phyloP scores from a whole-genome alignment of 2,329 filamentous ascomycete genomes.

The Fusarium nurragi region DNA sequence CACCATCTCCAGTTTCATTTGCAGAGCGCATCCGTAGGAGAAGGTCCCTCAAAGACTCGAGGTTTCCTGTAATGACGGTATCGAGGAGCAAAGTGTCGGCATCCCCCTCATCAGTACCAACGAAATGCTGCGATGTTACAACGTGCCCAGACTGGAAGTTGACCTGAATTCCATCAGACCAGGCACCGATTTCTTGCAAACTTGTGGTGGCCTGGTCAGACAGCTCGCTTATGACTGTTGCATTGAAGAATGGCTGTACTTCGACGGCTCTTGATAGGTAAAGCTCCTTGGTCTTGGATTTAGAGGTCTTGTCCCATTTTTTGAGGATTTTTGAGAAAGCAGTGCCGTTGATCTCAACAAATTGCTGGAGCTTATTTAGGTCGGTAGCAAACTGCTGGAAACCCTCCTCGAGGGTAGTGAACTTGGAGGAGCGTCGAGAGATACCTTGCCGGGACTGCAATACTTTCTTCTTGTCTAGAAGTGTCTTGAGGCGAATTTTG shows the following conservation, averaged over 20 bases:
- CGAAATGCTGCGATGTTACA: slow-evolving; percentile 71
- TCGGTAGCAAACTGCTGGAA: slow-evolving; percentile 98
- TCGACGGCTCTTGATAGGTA: slow-evolving; percentile 96
- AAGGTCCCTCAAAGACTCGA: slow-evolving; percentile 80
- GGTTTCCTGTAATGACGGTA: slow-evolving; percentile 83
- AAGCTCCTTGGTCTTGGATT: slow-evolving; percentile 97
- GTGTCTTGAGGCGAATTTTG: slow-evolving; percentile 88
- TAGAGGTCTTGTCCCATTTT: slow-evolving; percentile 99
- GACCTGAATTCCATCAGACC: slow-evolving; percentile 96
- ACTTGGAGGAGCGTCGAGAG: slow-evolving; percentile 90
- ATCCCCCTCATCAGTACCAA: slow-evolving; percentile 86
- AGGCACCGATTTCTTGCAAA: slow-evolving; percentile 91
- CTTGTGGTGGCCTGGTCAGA: slow-evolving; percentile 98
- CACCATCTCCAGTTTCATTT: slow-evolving; percentile 64
- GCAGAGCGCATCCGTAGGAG: slow-evolving; percentile 73
- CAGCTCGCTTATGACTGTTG: slow-evolving; percentile 93
- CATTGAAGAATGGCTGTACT: slow-evolving; percentile 98
- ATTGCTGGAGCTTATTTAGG: slow-evolving; percentile 97
- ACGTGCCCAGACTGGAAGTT: slow-evolving; percentile 77
- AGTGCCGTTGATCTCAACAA: slow-evolving; percentile 97
- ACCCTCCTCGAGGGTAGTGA: slow-evolving; percentile 93
- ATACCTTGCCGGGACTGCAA: slow-evolving; percentile 82
- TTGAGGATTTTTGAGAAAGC: slow-evolving; percentile 99
- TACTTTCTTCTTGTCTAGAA: slow-evolving; percentile 94
- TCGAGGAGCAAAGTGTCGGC: slow-evolving; percentile 89